These are phyloP conservation scores for Ogataea allantospora DNA, from an alignment of 805 yeast genomes.

Conservation along the genomic window DNA sequence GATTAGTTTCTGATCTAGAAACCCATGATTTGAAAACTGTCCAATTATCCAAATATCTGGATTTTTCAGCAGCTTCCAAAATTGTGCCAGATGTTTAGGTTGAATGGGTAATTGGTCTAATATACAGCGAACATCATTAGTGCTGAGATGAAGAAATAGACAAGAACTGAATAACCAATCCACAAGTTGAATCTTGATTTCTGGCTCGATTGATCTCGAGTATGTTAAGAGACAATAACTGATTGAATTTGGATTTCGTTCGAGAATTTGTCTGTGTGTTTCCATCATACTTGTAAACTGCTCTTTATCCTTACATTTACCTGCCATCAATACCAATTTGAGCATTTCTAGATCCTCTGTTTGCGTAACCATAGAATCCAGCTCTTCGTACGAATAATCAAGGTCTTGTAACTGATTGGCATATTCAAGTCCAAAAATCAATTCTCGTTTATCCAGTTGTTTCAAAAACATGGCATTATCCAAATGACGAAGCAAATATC, in stretches of 20 bases:
- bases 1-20: not conserved
- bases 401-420: slow-evolving; percentile 11
- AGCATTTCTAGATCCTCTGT: not conserved
- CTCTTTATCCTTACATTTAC: not conserved
- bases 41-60: slow-evolving; percentile 1
- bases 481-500: slow-evolving; percentile 4
- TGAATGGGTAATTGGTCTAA: not conserved
- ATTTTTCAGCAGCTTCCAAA: not conserved
- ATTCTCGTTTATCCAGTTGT: slow-evolving; percentile 9
- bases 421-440: slow-evolving; percentile 4
- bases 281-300: not conserved
- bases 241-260: not conserved
- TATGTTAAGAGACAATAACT: not conserved
- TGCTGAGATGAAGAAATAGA: not conserved
- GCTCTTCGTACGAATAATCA: not conserved
- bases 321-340: not conserved
- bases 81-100: not conserved
- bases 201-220: not conserved
- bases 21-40: slow-evolving; percentile 4
- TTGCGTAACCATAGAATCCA: not conserved
- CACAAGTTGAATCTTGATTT: not conserved
- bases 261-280: not conserved
- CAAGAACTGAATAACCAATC: not conserved
- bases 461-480: slow-evolving; percentile 6
- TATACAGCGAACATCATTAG: slow-evolving; percentile 1